These are phyloP conservation scores for Phytopythium kandeliae DNA, from an alignment of 352 stramenopile genomes.

Conservation along the genomic window DNA sequence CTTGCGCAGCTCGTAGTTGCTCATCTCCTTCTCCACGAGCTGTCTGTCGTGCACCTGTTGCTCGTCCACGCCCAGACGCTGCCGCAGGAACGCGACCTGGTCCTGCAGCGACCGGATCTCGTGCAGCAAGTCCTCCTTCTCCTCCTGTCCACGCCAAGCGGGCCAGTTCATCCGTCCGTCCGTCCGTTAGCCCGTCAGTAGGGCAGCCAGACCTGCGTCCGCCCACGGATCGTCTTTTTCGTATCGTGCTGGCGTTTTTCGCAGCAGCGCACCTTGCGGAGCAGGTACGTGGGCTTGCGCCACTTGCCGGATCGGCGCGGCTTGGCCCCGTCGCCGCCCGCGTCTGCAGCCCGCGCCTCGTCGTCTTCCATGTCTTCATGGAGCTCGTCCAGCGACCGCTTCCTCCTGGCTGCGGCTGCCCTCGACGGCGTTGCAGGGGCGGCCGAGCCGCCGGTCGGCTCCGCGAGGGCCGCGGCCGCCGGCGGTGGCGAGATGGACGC, in stretches of 20 bases:
- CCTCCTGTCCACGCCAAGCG: constrained; percentile 21
- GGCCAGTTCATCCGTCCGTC: no score
- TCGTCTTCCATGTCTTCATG: constrained; percentile 4
- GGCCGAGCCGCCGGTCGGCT: background rate
- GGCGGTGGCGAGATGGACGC: background rate
- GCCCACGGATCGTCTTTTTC: no score
- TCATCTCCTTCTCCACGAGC: constrained; percentile 20
- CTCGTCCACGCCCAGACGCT: constrained; percentile 18
- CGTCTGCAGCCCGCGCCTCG: background rate
- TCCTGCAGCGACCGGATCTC: constrained; percentile 27
- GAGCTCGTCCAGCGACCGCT: constrained; percentile 8
- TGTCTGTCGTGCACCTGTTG: constrained; percentile 20
- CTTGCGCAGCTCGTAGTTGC: constrained; percentile 26
- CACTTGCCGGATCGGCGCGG: constrained; percentile 15
- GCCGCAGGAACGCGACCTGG: constrained; percentile 25
- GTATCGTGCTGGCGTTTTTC: no score
- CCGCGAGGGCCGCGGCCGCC: no score
- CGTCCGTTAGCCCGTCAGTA: background rate
- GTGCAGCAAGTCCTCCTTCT: constrained; percentile 26
- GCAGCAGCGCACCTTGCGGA: constrained; percentile 21
- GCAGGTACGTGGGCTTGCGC: constrained; percentile 32
- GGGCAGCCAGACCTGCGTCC: no score
- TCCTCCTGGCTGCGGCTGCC: background rate
- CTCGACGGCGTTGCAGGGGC: background rate
- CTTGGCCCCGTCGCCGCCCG: background rate